Evolutionary conservation across 2,329 filamentous ascomycete genomes (phyloP), one percentile per base, ranked within the genome.

Genomic region (Coniochaeta sp.): DNA sequence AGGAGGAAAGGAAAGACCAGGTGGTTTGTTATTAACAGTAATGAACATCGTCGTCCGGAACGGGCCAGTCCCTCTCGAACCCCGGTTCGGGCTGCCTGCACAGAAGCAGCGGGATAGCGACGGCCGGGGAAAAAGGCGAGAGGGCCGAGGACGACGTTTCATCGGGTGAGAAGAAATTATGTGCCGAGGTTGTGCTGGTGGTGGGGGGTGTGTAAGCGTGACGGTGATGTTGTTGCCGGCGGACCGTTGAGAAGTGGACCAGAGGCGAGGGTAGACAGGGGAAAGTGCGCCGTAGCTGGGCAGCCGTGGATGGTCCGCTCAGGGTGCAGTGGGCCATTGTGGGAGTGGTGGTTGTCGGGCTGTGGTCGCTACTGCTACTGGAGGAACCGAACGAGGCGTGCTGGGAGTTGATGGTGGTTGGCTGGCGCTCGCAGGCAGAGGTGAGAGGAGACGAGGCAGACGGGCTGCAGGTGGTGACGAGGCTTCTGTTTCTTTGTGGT

Each of bases 281-380:
- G 38, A 42, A 42, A 30, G 26, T 32, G 28, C 18, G 30, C 35
- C 28, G 47, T 49, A 28, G 27, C 27, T 32, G 18, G 31, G 47
- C 47, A 49, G 47, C 45, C 16, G 45, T 48, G 45, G 45, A 49
- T 32, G 47, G 47, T 35, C 47, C 47, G 31, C 47, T 49, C 47
- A 49, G 24, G 47, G 30, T 49, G 47, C 47, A 49, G 47, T 49
- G 47, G 47, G 30, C 47, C 30, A 49, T 49, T 16, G 28, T 26
- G 6, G 5, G 18, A 13, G 35, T 42, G 35, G 8, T 8, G 35
- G 8, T n/a, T n/a, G n/a, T n/a, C n/a, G n/a, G 6, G 2, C 1
- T 48, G 12, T 16, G 5, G 27, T 26, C 30, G 45, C 45, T 20
- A n/a, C 20, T 14, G 45, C 26, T 31, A 48, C 45, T 48, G 10